Evolutionary conservation across 495 filamentous ascomycete genomes (phyloP), one percentile per base, ranked within the genome.

Genomic region (Jackrogersella minutella): DNA sequence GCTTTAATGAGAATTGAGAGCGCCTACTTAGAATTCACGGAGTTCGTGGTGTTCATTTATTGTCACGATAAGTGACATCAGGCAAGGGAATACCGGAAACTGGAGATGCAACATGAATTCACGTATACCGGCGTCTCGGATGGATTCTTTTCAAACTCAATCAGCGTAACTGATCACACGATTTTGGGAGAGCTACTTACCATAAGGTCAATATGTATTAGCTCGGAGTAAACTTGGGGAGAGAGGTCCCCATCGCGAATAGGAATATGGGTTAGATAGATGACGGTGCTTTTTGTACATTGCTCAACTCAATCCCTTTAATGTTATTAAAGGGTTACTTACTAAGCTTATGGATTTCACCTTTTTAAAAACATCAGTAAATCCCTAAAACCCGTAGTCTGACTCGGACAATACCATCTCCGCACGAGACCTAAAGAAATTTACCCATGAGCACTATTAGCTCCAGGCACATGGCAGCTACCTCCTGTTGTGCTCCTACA

Each of bases 101-200:
- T 52, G 28, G 28, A 39, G 51, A 56, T 51, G 34, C 24, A 55
- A 62, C 24, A 62, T 39, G 66, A 41, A 39, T 37, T 66, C 49
- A 59, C 62, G 46, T 54, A 66, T 60, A 52, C 19, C n/a, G 61
- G 69, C 69, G 64, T 58, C 50, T 64, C 57, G 57, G 58, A 17
- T 37, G 26, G 26, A 30, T 44, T 44, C 21, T 33, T 51, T 50
- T 37, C 34, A 51, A 58, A 33, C 41, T 59, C 51, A 53, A 52
- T 49, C 13, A 36, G 43, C 8, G 46, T 50, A 34, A 17, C 34
- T 64, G 39, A 51, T 63, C 50, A 63, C 50, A 63, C 57, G 56
- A 17, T 33, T 64, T 56, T 52, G 14, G 53, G 33, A 34, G 49
- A 40, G 28, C n/a, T 56, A 33, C 55, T 59, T 33, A 44, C 39